Conservation (phyloP, 225 moss, liverwort and hornwort species). For the Neckera pumila region DNA sequence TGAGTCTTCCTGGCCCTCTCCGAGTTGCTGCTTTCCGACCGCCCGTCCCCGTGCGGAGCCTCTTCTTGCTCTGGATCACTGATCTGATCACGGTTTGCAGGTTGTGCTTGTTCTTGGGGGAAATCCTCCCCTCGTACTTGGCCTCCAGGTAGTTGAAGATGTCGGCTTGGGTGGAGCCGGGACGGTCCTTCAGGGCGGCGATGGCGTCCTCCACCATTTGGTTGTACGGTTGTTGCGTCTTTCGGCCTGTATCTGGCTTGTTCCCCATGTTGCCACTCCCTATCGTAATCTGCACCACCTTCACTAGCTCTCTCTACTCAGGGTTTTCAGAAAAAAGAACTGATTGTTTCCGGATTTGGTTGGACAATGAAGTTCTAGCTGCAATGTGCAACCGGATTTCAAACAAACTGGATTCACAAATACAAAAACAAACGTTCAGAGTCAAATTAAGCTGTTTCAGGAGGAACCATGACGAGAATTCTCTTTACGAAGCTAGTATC, state of each 20-base stretch:
- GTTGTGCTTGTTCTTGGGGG: slow-evolving; percentile 11
- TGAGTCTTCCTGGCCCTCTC: background rate
- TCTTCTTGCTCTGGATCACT: slow-evolving; percentile 2
- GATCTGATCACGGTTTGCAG: slow-evolving; percentile 16
- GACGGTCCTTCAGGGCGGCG: slow-evolving; percentile 29
- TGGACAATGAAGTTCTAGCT: background rate
- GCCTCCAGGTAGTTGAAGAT: slow-evolving; percentile 35
- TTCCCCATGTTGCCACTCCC: slow-evolving; percentile 26
- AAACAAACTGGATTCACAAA: background rate
- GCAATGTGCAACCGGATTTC: background rate
- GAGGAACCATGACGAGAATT: background rate
- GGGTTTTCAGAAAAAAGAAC: background rate
- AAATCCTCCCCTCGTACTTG: slow-evolving; percentile 24
- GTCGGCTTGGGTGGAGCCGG: slow-evolving; percentile 32
- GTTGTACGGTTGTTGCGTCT: slow-evolving; percentile 17
- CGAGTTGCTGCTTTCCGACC: background rate
- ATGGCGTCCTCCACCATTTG: slow-evolving; percentile 45
- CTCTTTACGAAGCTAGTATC: background rate
- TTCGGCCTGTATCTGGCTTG: background rate
- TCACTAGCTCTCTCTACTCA: background rate
- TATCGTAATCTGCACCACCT: slow-evolving; percentile 2
- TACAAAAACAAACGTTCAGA: background rate
- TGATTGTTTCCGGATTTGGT: background rate
- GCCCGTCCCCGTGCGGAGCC: background rate
- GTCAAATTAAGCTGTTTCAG: background rate